Base-by-base conservation (phyloP, 176 grass and related monocot genomes). In the Rhynchospora breviuscula region DNA sequence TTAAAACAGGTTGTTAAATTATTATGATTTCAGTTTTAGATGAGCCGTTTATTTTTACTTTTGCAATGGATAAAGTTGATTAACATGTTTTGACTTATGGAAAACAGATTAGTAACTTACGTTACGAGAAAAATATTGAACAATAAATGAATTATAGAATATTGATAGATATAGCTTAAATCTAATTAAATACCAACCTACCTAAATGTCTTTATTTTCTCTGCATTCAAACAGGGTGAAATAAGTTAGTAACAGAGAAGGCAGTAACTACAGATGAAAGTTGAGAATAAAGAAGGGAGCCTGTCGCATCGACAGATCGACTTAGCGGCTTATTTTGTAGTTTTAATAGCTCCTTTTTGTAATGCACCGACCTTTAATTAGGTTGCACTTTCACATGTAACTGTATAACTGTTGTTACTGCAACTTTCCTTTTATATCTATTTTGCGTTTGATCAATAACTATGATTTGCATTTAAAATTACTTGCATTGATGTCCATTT, bases 391-490 rank as follows among this genome's bases (percentile, higher is more conserved):
- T 77, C 22, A 33, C 49, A 31, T 77, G 73, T 56, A 77, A 54
- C 51, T 31, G 19, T 25, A 52, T 75, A 14, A 56, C 47, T 77
- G 49, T 77, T 77, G 73, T 77, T 77, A 77, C 12, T 77, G 51
- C 23, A 77, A 54, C 26, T 54, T 56, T 56, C 23, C 23, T 8
- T 77, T 56, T 77, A 56, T 31, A 56, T 56, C 1, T 77, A 6
- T 1, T 56, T 4, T 33, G 48, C 54, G 35, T 19, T 23, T 77
- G 23, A 77, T 77, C 49, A 77, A 15, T 54, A 25, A 17, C 33
- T 53, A 29, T 76, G 46, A 7, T 53, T 53, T 76, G 3, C 45
- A 52, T 26, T 14, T 75, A 21, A 0, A 62, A 62, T 62, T 62
- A 62, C 4, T 62, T 40, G 29, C 1, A 17, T 68, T 8, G 11